Evolutionary conservation across 305 asterid genomes (phyloP).

Genomic region (Fraxinus dipetala): DNA sequence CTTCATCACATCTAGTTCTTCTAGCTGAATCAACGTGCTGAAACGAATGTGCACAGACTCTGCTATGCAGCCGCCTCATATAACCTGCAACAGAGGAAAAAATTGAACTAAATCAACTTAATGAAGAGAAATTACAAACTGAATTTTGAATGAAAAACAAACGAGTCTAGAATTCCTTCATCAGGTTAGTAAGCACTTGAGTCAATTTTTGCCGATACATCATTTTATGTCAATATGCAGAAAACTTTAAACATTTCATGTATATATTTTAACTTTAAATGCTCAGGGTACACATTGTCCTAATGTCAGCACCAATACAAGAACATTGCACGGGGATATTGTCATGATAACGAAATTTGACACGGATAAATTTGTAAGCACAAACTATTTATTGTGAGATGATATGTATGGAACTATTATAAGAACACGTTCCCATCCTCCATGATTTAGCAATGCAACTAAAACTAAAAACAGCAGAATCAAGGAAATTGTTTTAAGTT

Average conservation of each 20-base stretch:
- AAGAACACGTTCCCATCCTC: conserved; percentile 1
- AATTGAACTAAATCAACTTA: conserved; percentile 2
- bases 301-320: conserved; percentile 12
- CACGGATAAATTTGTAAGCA: neutral
- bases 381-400: neutral
- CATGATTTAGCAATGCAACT: conserved; percentile 2
- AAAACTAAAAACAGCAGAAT: conserved; percentile 5
- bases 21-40: conserved; percentile 27
- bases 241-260: conserved; percentile 14
- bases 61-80: conserved; percentile 31
- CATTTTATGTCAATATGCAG: neutral
- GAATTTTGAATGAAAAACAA: conserved; percentile 11
- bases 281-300: neutral
- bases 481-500: conserved; percentile 9
- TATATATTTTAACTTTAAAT: neutral
- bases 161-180: neutral
- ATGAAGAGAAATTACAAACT: neutral
- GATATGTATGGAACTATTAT: conserved; percentile 3
- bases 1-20: conserved; percentile 24
- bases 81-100: conserved; percentile 28
- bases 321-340: neutral
- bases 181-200: neutral
- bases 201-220: neutral
- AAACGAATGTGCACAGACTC: conserved; percentile 13
- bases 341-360: neutral